Evolutionary conservation across 257 asterid genomes (phyloP).

Genomic region (Nicotiana benthamiana): DNA sequence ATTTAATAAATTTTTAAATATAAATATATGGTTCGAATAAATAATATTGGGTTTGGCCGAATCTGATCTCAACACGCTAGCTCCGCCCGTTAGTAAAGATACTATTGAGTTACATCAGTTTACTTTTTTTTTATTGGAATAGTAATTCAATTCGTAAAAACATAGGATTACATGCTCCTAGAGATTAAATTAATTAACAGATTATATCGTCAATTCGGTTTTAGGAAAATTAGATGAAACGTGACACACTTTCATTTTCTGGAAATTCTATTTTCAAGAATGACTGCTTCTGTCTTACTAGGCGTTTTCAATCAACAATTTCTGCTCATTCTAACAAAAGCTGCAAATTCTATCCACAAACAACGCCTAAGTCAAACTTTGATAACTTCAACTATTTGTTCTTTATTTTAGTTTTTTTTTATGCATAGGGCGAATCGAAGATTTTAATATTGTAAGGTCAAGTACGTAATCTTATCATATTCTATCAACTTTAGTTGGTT

Average conservation of each 20-base stretch:
- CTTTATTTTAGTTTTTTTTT: not conserved
- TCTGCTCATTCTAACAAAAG: not conserved
- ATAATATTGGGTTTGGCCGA: too few species aligned
- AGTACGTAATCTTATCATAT: too few species aligned
- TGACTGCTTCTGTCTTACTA: not conserved
- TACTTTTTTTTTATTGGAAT: not conserved
- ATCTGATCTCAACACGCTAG: too few species aligned
- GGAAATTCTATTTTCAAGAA: not conserved
- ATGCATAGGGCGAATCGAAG: too few species aligned
- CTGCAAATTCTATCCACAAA: not conserved
- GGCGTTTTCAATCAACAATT: too few species aligned
- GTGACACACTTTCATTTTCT: not conserved
- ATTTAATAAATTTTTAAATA: too few species aligned
- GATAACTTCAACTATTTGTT: not conserved
- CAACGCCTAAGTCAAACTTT: not conserved
- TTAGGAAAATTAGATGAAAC: not conserved
- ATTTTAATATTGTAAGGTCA: too few species aligned
- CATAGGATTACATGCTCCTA: not conserved
- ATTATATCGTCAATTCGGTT: not conserved
- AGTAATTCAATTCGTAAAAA: not conserved
- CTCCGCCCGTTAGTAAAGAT: not conserved
- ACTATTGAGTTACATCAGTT: not conserved
- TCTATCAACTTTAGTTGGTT: too few species aligned
- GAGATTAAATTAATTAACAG: not conserved
- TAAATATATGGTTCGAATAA: too few species aligned